These are phyloP conservation scores for Wickerhamomyces rabaulensis DNA, from an alignment of 805 yeast species.

Conservation along the genomic window DNA sequence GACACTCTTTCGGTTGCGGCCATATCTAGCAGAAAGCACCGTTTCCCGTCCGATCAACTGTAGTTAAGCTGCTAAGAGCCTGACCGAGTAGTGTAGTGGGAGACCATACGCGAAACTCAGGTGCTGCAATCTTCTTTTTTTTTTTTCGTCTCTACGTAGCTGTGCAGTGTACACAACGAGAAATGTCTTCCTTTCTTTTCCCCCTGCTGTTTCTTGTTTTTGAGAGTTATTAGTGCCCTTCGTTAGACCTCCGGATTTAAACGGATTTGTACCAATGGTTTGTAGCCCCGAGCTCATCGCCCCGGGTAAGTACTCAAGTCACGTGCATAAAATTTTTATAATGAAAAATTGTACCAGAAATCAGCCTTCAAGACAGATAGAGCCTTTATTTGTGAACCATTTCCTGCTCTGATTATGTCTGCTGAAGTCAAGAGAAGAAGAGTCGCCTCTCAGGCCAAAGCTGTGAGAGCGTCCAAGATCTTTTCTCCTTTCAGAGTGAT, in stretches of 20 bases:
- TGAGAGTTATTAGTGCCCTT: no score
- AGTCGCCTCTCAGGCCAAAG: conserved; percentile 4
- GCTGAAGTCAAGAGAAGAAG: conserved; percentile 16
- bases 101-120: conserved; percentile 54
- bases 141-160: no score
- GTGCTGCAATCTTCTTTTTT: conserved; percentile 42
- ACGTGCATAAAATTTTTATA: background rate
- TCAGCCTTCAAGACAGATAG: background rate
- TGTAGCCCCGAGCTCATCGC: background rate
- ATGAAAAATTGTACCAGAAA: background rate
- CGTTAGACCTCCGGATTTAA: background rate
- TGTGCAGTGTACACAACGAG: no score
- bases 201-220: no score
- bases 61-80: conserved; percentile 55
- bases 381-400: background rate
- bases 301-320: background rate
- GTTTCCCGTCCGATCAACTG: conserved; percentile 60
- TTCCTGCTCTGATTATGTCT: background rate
- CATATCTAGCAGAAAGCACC: conserved; percentile 56
- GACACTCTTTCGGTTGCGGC: conserved; percentile 42
- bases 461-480: conserved; percentile 42
- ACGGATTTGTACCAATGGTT: background rate
- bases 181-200: no score
- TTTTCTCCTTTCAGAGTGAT: conserved; percentile 85
- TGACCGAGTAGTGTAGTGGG: conserved; percentile 54